Evolutionary conservation across 805 yeast species (phyloP).

Genomic region (Yarrowia bubula): DNA sequence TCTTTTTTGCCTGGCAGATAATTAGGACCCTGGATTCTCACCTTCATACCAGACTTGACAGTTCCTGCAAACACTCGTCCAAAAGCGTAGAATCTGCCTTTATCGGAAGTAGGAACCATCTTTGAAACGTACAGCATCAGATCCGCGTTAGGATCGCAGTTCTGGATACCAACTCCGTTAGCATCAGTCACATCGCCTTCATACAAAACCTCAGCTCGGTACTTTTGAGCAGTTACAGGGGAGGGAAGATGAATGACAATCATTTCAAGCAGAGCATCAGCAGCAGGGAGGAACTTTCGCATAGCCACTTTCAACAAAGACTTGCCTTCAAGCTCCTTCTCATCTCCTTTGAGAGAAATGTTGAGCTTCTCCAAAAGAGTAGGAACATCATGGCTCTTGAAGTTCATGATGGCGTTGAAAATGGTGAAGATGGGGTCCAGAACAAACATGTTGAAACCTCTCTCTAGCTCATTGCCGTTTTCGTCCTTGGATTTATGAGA

Average conservation of each 20-base stretch:
- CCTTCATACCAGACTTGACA: constrained; percentile 97
- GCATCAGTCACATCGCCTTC: constrained; percentile 93
- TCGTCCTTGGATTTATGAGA: constrained; percentile 92
- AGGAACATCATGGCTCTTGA: constrained; percentile 96
- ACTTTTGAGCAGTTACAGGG: constrained; percentile 97
- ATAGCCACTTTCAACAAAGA: constrained; percentile 96
- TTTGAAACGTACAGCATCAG: constrained; percentile 98
- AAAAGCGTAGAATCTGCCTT: constrained; percentile 99
- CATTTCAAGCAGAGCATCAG: constrained; percentile 99
- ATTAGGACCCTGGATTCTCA: constrained; percentile 99
- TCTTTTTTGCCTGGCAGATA: constrained; percentile 98
- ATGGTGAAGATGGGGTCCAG: constrained; percentile 98
- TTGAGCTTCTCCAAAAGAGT: constrained; percentile 89
- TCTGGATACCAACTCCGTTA: constrained; percentile 85
- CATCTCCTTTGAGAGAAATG: constrained; percentile 89
- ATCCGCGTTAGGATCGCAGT: constrained; percentile 98
- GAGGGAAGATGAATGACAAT: constrained; percentile 97
- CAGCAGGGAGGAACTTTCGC: constrained; percentile 99
- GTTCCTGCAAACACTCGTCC: constrained; percentile 99
- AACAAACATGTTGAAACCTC: constrained; percentile 99
- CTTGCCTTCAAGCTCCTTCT: constrained; percentile 98
- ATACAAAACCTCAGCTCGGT: constrained; percentile 98
- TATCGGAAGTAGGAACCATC: constrained; percentile 99
- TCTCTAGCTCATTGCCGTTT: constrained; percentile 90
- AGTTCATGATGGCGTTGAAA: constrained; percentile 96